Conservation (phyloP, 345 rosid species). For the Psidium friedrichsthalianum region DNA sequence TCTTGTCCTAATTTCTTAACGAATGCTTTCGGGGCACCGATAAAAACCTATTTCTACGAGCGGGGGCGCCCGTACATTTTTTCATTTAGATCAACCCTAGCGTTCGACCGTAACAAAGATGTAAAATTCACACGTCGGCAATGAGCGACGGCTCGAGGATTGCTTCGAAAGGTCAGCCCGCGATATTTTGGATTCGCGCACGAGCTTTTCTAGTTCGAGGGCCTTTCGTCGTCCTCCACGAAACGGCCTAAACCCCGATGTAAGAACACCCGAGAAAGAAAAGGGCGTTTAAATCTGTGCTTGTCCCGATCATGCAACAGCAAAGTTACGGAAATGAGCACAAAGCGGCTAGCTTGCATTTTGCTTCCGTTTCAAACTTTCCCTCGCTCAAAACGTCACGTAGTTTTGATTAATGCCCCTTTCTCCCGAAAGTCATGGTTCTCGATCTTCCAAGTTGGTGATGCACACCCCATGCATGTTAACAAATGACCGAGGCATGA, state of each 20-base stretch:
- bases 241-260: not conserved
- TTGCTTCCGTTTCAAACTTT: not conserved
- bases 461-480: not conserved
- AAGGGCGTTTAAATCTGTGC: not conserved
- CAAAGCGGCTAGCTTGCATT: not conserved
- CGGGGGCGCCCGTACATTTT: not conserved
- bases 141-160: not conserved
- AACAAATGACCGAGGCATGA: too few species aligned
- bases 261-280: not conserved
- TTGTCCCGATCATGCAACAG: not conserved
- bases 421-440: not conserved
- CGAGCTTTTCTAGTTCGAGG: not conserved
- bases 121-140: not conserved
- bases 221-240: not conserved
- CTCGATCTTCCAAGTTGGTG: not conserved
- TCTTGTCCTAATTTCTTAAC: not conserved
- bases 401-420: not conserved
- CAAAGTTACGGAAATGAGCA: not conserved
- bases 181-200: not conserved
- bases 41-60: not conserved
- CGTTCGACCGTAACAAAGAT: not conserved
- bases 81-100: not conserved
- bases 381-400: not conserved
- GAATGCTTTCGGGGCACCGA: not conserved
- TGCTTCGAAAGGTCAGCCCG: not conserved